Base-by-base conservation (phyloP, 768 basidiomycete genomes). In the Mycena maculata region DNA sequence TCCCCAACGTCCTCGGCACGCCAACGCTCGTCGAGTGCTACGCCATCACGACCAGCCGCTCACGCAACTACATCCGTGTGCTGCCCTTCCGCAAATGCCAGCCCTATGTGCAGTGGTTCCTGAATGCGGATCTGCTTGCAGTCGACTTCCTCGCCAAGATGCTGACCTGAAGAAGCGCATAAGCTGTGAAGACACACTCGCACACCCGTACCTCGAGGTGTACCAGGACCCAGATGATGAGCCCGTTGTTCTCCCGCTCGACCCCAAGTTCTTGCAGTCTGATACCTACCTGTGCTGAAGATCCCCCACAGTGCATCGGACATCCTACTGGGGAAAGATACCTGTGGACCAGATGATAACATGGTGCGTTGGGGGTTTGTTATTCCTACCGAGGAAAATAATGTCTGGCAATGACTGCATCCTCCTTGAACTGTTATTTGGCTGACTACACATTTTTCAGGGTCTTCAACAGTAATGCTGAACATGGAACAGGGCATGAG, bases 141-240 rank as follows among this genome's bases (percentile, higher is more conserved):
- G 78, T 90, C 47, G 90, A 91, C 74, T 91, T 91, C 79, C 65
- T 69, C 69, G 48, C 68, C 13, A 69, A 69, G 58, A 60, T 48
- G 31, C 39, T 93, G 92, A 97, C 98, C 0, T 99, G 25, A 96
- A 96, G 85, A 98, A 96, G 78, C 91, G 98, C 48, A 91, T 95
- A 77, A 95, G 95, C 0, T 95, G 96, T 42, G 96, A 98, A 76
- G 90, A 96, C 63, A 96, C 96, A 7, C 83, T 99, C 36, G 91
- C 91, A n/a, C 96, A 98, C 74, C 96, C 96, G 8, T 97, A 97
- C 75, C 86, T 97, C 15, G 94, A 95, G 77, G 93, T 95, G 77
- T 97, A 98, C 76, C 96, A 97, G 74, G 96, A 98, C 75, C 95
- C 96, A 2, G 95, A 97, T 53, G 98, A 99, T 74, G 98, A 99